Evolutionary conservation across 108 stramenopile species (phyloP).

Genomic region (Ochromonas danica): DNA sequence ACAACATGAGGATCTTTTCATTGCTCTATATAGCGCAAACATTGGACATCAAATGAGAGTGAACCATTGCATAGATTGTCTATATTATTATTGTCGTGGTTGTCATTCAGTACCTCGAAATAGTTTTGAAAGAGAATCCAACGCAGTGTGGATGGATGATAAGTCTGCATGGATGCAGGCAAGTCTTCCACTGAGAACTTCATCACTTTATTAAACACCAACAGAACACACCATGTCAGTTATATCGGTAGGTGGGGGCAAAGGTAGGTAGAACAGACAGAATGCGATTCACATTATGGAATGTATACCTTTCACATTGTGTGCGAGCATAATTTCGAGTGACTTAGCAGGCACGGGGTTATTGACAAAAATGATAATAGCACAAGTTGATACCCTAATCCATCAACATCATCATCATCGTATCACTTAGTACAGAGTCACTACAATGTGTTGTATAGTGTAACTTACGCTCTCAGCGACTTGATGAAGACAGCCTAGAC

Average conservation of each 20-base stretch:
- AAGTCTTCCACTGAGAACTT: neutral
- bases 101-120: no score
- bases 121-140: conserved; percentile 33
- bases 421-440: no score
- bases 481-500: conserved; percentile 37
- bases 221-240: neutral
- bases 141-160: conserved; percentile 34
- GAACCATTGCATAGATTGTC: no score
- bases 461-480: conserved; percentile 23
- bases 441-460: no score
- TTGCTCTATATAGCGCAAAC: no score
- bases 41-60: no score
- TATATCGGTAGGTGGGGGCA: neutral
- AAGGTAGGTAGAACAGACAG: neutral
- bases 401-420: neutral
- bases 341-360: neutral
- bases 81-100: neutral
- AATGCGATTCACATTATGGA: neutral
- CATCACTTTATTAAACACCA: neutral
- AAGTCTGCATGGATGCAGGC: neutral
- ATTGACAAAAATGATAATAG: neutral
- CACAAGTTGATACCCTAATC: neutral
- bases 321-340: neutral
- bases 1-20: neutral
- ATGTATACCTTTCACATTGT: neutral